Percentiles rank a stretch among this genome's conserved stretches.
phyloP scores from a whole-genome alignment of 169 alveolate genomes.

The Nephromyces sp. region DNA sequence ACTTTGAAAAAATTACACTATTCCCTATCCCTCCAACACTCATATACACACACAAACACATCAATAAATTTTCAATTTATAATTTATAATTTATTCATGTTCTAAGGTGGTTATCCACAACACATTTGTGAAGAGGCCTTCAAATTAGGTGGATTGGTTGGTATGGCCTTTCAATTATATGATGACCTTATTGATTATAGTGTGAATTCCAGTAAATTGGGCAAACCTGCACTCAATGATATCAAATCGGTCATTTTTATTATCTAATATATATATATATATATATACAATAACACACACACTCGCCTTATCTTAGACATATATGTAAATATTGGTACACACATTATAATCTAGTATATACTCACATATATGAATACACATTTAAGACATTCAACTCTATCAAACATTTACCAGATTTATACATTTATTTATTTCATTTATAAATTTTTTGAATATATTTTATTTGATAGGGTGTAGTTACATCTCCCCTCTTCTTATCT shows the following conservation, averaged over 20 bases:
- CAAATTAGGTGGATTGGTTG: conserved; percentile 68
- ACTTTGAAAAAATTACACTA: too few relatives aligned
- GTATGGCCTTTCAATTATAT: conserved; percentile 73
- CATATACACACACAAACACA: too few relatives aligned
- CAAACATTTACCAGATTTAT: not conserved
- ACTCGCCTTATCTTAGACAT: not conserved
- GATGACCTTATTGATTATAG: conserved; percentile 70
- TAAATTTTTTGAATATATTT: not conserved
- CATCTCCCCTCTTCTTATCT: conserved; percentile 51
- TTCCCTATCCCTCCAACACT: too few relatives aligned
- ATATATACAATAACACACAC: not conserved
- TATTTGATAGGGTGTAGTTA: conserved; percentile 44
- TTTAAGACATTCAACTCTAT: not conserved
- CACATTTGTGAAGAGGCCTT: conserved; percentile 18
- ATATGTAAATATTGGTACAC: not conserved
- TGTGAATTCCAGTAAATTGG: conserved; percentile 33
- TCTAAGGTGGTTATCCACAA: conserved; percentile 6
- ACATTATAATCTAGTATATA: not conserved
- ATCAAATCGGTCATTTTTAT: conserved; percentile 17
- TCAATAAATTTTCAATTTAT: too few relatives aligned
- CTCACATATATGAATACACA: not conserved
- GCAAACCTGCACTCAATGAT: conserved; percentile 70
- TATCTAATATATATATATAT: not conserved
- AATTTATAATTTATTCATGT: too few relatives aligned
- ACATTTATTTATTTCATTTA: not conserved